Conservation (phyloP, 148 eudicot genomes). For the Chenopodium album region DNA sequence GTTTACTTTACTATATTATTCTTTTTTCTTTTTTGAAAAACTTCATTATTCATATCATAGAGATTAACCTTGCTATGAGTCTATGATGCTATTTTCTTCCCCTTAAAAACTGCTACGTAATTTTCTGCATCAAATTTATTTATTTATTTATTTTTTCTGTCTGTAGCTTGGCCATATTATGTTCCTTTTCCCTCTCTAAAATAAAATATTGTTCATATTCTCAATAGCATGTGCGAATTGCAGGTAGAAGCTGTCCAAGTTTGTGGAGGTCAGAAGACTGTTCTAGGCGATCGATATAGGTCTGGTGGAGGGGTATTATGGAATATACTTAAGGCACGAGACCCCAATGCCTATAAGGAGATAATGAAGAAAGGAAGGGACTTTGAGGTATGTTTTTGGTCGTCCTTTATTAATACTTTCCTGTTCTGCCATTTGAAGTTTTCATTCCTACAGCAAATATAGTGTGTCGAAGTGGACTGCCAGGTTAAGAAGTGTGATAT, state of each 20-base stretch:
- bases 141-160: not conserved
- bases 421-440: not conserved
- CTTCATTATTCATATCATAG: not conserved
- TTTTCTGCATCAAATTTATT: not conserved
- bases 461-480: too few species aligned
- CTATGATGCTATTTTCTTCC: not conserved
- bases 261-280: constrained; percentile 91
- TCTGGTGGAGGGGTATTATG: constrained; percentile 81
- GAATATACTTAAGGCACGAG: constrained; percentile 72
- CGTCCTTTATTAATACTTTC: not conserved
- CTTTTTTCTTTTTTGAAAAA: too few species aligned
- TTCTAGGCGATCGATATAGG: constrained; percentile 61
- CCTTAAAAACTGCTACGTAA: not conserved
- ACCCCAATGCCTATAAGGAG: constrained; percentile 80
- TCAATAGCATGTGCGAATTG: constrained; percentile 17
- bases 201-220: not conserved
- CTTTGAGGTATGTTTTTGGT: constrained; percentile 61
- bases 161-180: not conserved
- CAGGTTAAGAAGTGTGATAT: too few species aligned
- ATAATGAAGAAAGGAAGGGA: constrained; percentile 84
- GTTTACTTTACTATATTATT: too few species aligned
- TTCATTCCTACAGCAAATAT: not conserved
- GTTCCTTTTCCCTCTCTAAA: not conserved
- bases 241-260: constrained; percentile 92
- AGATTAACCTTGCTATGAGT: not conserved